A percentile compares a stretch with the other conserved stretches of the same genome.
Evolutionary conservation across 768 basidiomycete species (phyloP).

Genomic region (Saitozyma podzolica): DNA sequence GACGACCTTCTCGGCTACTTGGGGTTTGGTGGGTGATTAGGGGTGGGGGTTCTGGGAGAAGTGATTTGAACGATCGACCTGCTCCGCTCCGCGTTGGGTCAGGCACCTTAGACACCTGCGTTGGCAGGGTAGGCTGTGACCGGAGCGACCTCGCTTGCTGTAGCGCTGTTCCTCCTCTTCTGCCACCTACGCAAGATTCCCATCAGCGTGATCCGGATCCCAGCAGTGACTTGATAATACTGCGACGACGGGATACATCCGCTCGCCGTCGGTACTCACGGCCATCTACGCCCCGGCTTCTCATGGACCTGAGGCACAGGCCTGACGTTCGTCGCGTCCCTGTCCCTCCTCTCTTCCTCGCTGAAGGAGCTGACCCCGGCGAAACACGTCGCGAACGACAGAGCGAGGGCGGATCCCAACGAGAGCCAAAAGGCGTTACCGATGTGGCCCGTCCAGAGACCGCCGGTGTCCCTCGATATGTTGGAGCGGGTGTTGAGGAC

Average conservation of each 20-base stretch:
- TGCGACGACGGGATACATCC: too few species aligned
- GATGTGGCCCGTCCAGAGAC: conserved; percentile 20
- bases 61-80: too few species aligned
- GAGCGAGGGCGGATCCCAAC: conserved; percentile 21
- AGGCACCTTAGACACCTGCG: too few species aligned
- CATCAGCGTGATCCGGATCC: too few species aligned
- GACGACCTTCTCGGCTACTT: too few species aligned
- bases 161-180: not conserved
- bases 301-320: conserved; percentile 3
- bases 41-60: too few species aligned
- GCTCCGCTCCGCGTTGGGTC: too few species aligned
- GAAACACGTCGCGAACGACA: conserved; percentile 13
- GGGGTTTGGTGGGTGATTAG: too few species aligned
- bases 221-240: not conserved
- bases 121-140: too few species aligned
- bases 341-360: not conserved
- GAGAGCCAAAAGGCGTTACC: conserved; percentile 43
- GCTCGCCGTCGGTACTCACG: not conserved
- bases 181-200: conserved; percentile 3
- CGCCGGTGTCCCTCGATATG: conserved; percentile 6
- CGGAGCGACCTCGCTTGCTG: too few species aligned
- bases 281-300: conserved; percentile 9
- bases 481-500: conserved; percentile 24
- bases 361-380: too few species aligned
- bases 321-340: conserved; percentile 3